Percentiles rank a stretch among this genome's conserved stretches.
Conservation (phyloP, 805 yeast species). For the Starmerella ratchasimensis region DNA sequence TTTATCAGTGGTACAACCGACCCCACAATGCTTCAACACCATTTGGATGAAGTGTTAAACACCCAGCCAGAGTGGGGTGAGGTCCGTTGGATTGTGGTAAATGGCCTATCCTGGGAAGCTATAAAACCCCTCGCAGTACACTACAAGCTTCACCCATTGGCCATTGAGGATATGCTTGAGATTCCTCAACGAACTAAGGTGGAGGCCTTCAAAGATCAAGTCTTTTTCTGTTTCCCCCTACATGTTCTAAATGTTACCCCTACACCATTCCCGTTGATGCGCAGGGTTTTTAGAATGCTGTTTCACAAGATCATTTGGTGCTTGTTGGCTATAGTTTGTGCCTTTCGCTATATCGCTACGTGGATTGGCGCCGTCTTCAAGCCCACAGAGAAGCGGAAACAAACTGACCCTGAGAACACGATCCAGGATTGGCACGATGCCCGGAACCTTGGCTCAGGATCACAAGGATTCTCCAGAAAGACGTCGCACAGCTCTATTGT, state of each 20-base stretch:
- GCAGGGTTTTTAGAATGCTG: not conserved
- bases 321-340: too few species aligned
- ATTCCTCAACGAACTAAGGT: conserved; percentile 47
- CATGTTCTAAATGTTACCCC: conserved; percentile 32
- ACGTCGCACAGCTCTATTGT: too few species aligned
- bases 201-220: conserved; percentile 38
- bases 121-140: conserved; percentile 34
- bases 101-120: conserved; percentile 51
- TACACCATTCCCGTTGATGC: conserved; percentile 10
- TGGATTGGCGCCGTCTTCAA: too few species aligned
- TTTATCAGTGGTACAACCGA: conserved; percentile 14
- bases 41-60: conserved; percentile 21
- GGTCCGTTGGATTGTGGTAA: conserved; percentile 45
- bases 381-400: too few species aligned
- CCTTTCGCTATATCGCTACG: too few species aligned
- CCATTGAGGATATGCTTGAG: conserved; percentile 51
- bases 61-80: conserved; percentile 35
- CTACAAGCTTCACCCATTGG: conserved; percentile 39
- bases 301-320: too few species aligned
- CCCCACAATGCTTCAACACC: conserved; percentile 1
- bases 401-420: too few species aligned
- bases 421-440: too few species aligned
- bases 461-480: not conserved
- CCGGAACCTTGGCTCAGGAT: not conserved
- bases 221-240: conserved; percentile 44